Base-by-base conservation (phyloP, 768 basidiomycete species). In the Psilocybe cubensis region DNA sequence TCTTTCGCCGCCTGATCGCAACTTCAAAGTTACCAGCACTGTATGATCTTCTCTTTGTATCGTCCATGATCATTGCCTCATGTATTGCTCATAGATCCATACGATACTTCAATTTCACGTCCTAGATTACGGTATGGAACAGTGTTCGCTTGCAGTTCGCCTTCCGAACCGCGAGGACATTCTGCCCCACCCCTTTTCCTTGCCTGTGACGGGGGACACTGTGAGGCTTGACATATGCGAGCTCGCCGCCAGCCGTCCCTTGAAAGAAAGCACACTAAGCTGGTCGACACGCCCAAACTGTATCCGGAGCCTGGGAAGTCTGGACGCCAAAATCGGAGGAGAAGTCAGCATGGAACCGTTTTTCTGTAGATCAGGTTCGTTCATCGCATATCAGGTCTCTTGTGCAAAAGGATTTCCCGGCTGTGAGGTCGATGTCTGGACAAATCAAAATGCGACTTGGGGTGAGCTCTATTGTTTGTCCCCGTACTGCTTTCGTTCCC, bases 41-140 rank as follows among this genome's bases (percentile, higher is more conserved):
- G 69, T 68, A 59, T 17, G 64, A 60, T 12, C 41, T 24, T 20
- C 21, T 40, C 21, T 42, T 43, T 42, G 47, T 21, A 12, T 31
- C 3, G 10, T 52, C 12, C 42, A n/a, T 31, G 14, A 41, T 23
- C 48, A 44, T 29, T 43, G 8, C 10, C 18, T 14, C 48, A 1
- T 28, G 33, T 51, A 33, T 24, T 41, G 7, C 35, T 17, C 14
- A 25, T 43, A 70, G 69, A 52, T 70, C 12, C 57, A 64, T 42
- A 70, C 68, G 14, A 52, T 70, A 1, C 42, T 57, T 3, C 69
- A 70, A 40, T 69, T 67, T 33, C 59, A 66, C 41, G 55, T 70
- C 27, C 54, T 70, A 6, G 69, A 70, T 63, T 70, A 67, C 54
- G 69, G 69, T 23, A 70, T 68, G 69, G 69, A 70, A 47, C 61